A percentile compares a stretch with the other conserved stretches of the same genome.
Evolutionary conservation across 768 basidiomycete species (phyloP).

Genomic region (Suillus subaureus): DNA sequence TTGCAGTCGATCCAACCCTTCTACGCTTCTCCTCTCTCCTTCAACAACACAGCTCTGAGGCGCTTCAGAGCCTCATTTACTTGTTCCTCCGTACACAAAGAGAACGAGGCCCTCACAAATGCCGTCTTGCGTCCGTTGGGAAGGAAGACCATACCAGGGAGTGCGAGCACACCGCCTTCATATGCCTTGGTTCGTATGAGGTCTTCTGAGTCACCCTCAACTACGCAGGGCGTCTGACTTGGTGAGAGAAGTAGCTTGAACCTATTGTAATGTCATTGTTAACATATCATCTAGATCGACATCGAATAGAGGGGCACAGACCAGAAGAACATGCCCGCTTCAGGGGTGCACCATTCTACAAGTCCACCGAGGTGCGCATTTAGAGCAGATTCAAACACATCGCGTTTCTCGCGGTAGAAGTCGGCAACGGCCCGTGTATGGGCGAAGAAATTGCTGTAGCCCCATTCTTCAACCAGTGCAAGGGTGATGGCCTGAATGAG

Average conservation of each 20-base stretch:
- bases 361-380: conserved; percentile 75
- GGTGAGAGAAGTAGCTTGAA: conserved; percentile 62
- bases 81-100: conserved; percentile 62
- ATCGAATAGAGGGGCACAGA: conserved; percentile 35
- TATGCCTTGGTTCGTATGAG: conserved; percentile 77
- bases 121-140: conserved; percentile 69
- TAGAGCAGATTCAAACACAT: conserved; percentile 78
- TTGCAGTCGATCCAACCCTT: neutral
- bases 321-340: conserved; percentile 92
- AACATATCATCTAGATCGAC: conserved; percentile 15
- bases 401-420: conserved; percentile 74
- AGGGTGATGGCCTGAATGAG: conserved; percentile 65
- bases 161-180: conserved; percentile 82
- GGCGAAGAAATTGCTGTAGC: conserved; percentile 68
- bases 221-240: conserved; percentile 25
- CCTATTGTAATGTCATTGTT: conserved; percentile 42
- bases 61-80: conserved; percentile 75
- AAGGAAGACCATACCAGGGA: conserved; percentile 84
- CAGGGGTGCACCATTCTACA: conserved; percentile 71
- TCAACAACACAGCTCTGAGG: conserved; percentile 45
- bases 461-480: conserved; percentile 69
- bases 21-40: conserved; percentile 19
- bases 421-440: conserved; percentile 71
- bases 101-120: conserved; percentile 85
- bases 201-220: conserved; percentile 67